Percentiles rank a stretch among this genome's conserved stretches.
Evolutionary conservation across 1,284 basidiomycete species (phyloP).

Genomic region (Marasmius fiardii): DNA sequence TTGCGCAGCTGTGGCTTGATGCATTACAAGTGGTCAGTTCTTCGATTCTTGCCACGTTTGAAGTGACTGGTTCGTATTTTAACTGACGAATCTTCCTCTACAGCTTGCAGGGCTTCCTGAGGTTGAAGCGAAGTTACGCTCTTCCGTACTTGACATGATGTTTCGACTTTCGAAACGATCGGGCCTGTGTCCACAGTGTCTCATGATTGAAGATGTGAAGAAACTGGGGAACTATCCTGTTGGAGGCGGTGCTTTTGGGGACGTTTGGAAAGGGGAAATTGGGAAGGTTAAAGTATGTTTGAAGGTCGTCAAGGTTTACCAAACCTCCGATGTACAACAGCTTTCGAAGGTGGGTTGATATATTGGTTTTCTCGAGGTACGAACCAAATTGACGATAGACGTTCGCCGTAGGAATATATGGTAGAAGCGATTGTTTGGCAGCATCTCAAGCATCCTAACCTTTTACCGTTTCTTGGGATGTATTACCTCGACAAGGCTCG

Average conservation of each 20-base stretch:
- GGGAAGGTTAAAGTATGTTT: not conserved
- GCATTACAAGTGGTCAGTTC: not conserved
- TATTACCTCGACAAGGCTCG: conserved; percentile 7
- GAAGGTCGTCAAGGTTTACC: not conserved
- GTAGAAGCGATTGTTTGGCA: not conserved
- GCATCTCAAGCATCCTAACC: conserved; percentile 1
- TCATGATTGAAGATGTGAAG: not conserved
- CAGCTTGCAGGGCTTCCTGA: not conserved
- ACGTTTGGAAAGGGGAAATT: not conserved
- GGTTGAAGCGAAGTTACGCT: not conserved
- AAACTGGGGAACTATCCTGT: not conserved
- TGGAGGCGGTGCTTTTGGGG: not conserved
- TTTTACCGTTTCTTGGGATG: conserved; percentile 3
- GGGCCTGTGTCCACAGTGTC: not conserved
- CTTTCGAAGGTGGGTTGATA: not conserved
- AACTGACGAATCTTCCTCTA: not conserved
- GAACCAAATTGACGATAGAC: not conserved
- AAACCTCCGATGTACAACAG: not conserved
- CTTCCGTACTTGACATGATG: not conserved
- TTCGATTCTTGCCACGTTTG: not conserved
- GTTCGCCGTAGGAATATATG: not conserved
- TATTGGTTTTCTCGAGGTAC: not conserved
- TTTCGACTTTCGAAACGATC: not conserved
- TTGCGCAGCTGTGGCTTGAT: not conserved
- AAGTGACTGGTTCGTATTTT: not conserved